Percentiles rank a stretch among this genome's conserved stretches.
phyloP scores from a whole-genome alignment of 2,329 filamentous ascomycete genomes.

The Aspergillus sp. region DNA sequence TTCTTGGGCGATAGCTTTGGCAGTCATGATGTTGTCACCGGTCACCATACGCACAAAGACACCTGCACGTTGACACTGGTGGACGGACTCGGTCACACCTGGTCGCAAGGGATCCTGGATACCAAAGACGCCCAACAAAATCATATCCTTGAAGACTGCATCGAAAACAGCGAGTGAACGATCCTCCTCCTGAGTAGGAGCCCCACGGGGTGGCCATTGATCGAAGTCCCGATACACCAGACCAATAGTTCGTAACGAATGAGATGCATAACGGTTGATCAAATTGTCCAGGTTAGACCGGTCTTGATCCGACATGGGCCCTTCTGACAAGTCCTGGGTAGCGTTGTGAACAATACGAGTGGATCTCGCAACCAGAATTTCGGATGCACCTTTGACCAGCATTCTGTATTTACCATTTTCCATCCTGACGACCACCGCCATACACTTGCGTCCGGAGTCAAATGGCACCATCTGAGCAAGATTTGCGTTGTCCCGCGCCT shows the following conservation, averaged over 20 bases:
- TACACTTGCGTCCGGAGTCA: slow-evolving; percentile 69
- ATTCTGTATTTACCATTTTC: slow-evolving; percentile 59
- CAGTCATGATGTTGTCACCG: slow-evolving; percentile 78
- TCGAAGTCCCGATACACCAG: slow-evolving; percentile 83
- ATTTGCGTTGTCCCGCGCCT: slow-evolving; percentile 64
- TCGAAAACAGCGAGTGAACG: slow-evolving; percentile 66
- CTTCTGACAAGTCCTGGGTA: slow-evolving; percentile 57
- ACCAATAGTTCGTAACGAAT: slow-evolving; percentile 81
- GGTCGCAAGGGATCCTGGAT: slow-evolving; percentile 79
- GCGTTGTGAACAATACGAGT: slow-evolving; percentile 60
- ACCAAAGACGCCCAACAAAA: slow-evolving; percentile 70
- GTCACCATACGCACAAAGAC: slow-evolving; percentile 85
- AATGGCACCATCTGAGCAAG: slow-evolving; percentile 59
- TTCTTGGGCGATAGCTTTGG: slow-evolving; percentile 75
- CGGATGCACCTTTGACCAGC: slow-evolving; percentile 56
- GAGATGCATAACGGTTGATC: slow-evolving; percentile 75
- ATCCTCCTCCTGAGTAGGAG: slow-evolving; percentile 59
- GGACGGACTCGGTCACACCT: slow-evolving; percentile 73
- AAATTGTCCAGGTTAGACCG: slow-evolving; percentile 62
- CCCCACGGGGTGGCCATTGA: slow-evolving; percentile 74
- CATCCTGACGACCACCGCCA: slow-evolving; percentile 64
- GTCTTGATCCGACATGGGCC: slow-evolving; percentile 59
- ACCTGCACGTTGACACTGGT: slow-evolving; percentile 71
- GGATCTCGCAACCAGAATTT: slow-evolving; percentile 52
- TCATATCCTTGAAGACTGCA: slow-evolving; percentile 67